Evolutionary conservation across 2,329 filamentous ascomycete genomes (phyloP), one percentile per base, ranked within the genome.

Genomic region (Fusarium chuoi): DNA sequence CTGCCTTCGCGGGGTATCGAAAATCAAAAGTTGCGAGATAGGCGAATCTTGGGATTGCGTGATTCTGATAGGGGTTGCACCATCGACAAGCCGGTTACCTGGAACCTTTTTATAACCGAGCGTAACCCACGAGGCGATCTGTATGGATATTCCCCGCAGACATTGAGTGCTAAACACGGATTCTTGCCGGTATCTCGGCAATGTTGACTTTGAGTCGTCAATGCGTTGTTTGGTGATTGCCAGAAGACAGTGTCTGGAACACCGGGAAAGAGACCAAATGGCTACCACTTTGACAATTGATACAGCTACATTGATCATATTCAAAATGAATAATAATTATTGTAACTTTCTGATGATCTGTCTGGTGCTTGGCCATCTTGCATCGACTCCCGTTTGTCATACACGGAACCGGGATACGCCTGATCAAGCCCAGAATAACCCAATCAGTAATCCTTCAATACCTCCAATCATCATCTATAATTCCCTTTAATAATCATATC

Each of bases 11-110:
- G 38, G n/a, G 35, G 35, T 38, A 45, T 18, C 36, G 35, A 35
- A 24, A 36, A 44, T 38, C n/a, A 59, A 11, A 62, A 51, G 62
- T n/a, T 64, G 54, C 41, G 44, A 51, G 46, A 62, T 49, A 36
- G 51, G 57, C 46, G 35, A 57, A 26, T 30, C 28, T 28, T 62
- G 28, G 24, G 62, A 77, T 77, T 75, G 75, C 75, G 75, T 77
- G 67, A 77, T 77, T 62, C 65, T 66, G 45, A 65, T 68, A 67
- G 49, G 61, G 48, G 63, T 77, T 75, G 75, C 75, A 77, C 68
- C 75, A 77, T 77, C 73, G 74, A 64, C 41, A 59, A 49, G 41
- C 44, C 52, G 41, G 54, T 45, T 55, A 54, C n/a, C 51, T 41
- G 33, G 55, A 54, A 24, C 35, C 22, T 68, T 48, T 49, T 55